Base-by-base conservation (phyloP, 805 yeast species). In the Metschnikowia hibisci region DNA sequence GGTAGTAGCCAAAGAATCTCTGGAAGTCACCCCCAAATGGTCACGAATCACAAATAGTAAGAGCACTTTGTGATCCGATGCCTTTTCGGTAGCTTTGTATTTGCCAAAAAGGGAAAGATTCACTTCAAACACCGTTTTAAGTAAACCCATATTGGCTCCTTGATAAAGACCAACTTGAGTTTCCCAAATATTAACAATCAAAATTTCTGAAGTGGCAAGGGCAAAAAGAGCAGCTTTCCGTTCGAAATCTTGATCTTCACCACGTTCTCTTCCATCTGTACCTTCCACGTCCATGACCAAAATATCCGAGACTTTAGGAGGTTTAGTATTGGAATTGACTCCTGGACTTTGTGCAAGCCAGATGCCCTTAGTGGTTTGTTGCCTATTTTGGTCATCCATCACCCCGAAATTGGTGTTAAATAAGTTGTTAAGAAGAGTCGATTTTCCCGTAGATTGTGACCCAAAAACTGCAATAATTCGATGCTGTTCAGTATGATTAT, bases 231-330 rank as follows among this genome's bases (percentile, higher is more conserved):
- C 98, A 1, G 96, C 90, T 55, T 93, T 93, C 45, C 99, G 78
- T 65, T 93, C 99, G 63, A 93, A 93, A 65, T 93, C 99, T 64
- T 93, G 97, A 64, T 93, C 98, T 56, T 93, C 99, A 20, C 98
- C 98, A 43, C 97, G 78, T 66, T 93, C 99, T 47, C 96, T 77
- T 38, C 99, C 98, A 67, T 93, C 99, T 0, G 97, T 90, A 38
- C 99, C 99, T 66, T 93, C 99, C n/a, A 93, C 98, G 60, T 93
- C 99, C 76, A 93, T 77, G 2, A 93, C 95, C 48, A 87, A 75
- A 9, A 88, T 71, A 49, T 80, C 72, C 22, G 62, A 58, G 14
- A 40, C 44, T 6, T 42, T 31, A 10, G 44, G 29, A 6, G 13
- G 32, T 2, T 38, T 29, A 3, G 43, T 15, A 15, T 42, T 18